Conservation (phyloP, 2,329 filamentous ascomycete species). For the Penicillium sp. region DNA sequence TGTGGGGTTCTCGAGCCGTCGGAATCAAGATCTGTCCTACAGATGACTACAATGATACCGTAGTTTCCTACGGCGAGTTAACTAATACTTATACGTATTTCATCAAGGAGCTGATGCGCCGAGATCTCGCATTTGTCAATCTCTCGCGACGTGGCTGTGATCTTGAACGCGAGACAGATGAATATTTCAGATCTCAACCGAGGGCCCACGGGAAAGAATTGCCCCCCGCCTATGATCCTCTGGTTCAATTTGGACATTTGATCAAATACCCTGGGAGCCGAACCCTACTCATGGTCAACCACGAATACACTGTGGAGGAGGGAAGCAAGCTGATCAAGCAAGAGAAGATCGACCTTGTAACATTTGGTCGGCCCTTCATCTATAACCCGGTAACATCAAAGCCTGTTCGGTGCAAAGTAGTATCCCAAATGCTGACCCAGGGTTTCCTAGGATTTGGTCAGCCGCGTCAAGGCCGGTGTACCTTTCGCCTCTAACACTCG, state of each 20-base stretch:
- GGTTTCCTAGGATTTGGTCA: not conserved
- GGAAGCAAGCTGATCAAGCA: not conserved
- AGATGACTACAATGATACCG: conserved; percentile 27
- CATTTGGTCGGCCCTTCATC: not conserved
- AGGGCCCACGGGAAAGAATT: not conserved
- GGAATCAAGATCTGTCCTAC: conserved; percentile 32
- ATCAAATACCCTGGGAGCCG: conserved; percentile 30
- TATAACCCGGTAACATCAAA: not conserved
- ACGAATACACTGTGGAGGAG: conserved; percentile 7
- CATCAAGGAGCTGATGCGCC: not conserved
- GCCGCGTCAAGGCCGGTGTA: not conserved
- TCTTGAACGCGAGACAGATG: not conserved
- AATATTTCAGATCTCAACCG: not conserved
- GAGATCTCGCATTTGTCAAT: not conserved
- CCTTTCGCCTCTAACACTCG: conserved; percentile 19
- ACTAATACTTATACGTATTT: conserved; percentile 2
- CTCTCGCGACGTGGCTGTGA: not conserved
- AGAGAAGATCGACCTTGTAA: not conserved
- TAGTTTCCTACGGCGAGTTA: conserved; percentile 17
- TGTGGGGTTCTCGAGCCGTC: conserved; percentile 22
- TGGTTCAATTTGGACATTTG: conserved; percentile 22
- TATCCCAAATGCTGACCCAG: too few relatives aligned
- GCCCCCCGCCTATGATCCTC: not conserved
- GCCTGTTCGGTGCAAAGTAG: not conserved
- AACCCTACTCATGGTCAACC: conserved; percentile 28